Percentiles rank a stretch among this genome's conserved stretches.
Evolutionary conservation across 2,329 filamentous ascomycete species (phyloP).

Genomic region (Cladosporium sphaerospermum): DNA sequence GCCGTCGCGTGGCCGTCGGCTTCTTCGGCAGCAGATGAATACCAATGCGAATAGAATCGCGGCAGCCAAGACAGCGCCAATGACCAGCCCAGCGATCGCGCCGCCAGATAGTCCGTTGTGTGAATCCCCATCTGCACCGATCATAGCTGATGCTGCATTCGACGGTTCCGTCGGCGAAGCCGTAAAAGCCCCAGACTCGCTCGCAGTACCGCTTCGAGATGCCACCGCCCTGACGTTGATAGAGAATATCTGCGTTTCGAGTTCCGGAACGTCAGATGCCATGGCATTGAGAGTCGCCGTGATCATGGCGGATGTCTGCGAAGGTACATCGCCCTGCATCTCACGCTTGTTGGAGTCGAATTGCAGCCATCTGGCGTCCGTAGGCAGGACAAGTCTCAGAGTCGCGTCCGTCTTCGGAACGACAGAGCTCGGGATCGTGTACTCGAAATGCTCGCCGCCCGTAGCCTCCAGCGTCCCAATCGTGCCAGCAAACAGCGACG

Average conservation of each 20-base stretch:
- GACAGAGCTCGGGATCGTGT: constrained; percentile 40
- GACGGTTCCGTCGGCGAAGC: constrained; percentile 2
- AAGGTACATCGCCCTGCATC: constrained; percentile 46
- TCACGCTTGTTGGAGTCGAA: constrained; percentile 42
- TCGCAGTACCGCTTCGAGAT: constrained; percentile 7
- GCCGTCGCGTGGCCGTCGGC: constrained; percentile 19
- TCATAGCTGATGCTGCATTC: constrained; percentile 4
- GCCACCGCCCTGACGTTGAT: constrained; percentile 29
- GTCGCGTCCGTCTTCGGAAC: constrained; percentile 36
- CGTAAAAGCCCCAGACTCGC: constrained; percentile 16
- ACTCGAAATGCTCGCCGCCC: constrained; percentile 44
- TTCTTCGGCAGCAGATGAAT: constrained; percentile 23
- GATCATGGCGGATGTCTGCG: constrained; percentile 33
- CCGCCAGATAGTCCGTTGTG: constrained; percentile 14
- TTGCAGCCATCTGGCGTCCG: constrained; percentile 42
- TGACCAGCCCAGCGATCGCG: constrained; percentile 30
- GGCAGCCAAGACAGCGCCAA: constrained; percentile 25
- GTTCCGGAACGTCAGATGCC: constrained; percentile 21
- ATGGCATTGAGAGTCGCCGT: constrained; percentile 40
- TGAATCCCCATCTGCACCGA: constrained; percentile 5
- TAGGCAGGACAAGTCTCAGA: constrained; percentile 40
- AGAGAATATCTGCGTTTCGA: constrained; percentile 39
- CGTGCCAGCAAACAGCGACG: constrained; percentile 37
- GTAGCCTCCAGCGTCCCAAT: constrained; percentile 43
- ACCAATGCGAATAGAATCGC: constrained; percentile 20